These are phyloP conservation scores for Magnusiomyces magnusii DNA, from an alignment of 1,139 yeast genomes.

Conservation along the genomic window DNA sequence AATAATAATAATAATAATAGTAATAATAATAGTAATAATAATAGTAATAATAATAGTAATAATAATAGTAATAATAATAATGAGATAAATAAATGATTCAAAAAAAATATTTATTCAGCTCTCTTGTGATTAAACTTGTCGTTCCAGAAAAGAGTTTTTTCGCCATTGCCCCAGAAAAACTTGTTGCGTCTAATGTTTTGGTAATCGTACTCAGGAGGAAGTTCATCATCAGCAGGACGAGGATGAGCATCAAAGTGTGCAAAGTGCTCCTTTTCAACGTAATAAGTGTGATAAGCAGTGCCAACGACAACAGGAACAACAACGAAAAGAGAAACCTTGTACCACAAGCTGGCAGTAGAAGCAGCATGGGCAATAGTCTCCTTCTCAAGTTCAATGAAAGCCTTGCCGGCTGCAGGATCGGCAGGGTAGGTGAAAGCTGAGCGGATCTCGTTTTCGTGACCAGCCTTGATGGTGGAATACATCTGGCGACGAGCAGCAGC, in stretches of 20 bases:
- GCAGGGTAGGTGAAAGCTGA: conserved; percentile 34
- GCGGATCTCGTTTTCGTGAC: conserved; percentile 25
- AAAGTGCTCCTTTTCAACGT: conserved; percentile 79
- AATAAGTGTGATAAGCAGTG: conserved; percentile 73
- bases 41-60: not conserved
- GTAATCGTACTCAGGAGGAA: conserved; percentile 87
- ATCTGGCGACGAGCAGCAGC: conserved; percentile 18
- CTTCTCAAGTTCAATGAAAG: conserved; percentile 41
- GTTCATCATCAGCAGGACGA: conserved; percentile 59
- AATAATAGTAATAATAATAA: too few relatives aligned
- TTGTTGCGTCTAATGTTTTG: conserved; percentile 72
- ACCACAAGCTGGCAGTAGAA: conserved; percentile 74
- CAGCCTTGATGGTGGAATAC: conserved; percentile 29
- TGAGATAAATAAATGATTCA: not conserved
- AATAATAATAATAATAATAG: not conserved
- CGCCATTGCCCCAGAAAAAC: conserved; percentile 98
- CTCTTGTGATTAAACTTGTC: conserved; percentile 65
- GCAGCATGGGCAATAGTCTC: conserved; percentile 74
- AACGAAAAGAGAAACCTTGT: conserved; percentile 67
- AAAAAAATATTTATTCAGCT: conserved; percentile 13
- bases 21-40: not conserved
- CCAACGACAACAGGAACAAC: conserved; percentile 75
- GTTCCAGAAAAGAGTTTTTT: conserved; percentile 96
- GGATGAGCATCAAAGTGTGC: conserved; percentile 66
- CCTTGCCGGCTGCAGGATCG: conserved; percentile 48